Evolutionary conservation across 768 basidiomycete species (phyloP).

Genomic region (Agrocybe praecox): DNA sequence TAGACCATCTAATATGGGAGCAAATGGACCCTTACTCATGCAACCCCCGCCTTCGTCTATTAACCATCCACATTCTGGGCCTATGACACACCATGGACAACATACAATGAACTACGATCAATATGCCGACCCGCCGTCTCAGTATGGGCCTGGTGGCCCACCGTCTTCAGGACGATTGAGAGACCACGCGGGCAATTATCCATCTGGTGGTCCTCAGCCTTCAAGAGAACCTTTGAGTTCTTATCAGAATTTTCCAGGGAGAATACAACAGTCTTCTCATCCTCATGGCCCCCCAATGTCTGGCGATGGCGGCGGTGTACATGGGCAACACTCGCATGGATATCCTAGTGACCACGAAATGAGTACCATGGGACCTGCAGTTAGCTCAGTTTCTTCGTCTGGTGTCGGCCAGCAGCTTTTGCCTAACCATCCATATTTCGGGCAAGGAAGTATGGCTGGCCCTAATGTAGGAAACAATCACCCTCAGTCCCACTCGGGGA

Average conservation of each 20-base stretch:
- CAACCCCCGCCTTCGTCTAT: constrained; percentile 9
- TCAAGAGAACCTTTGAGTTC: constrained; percentile 11
- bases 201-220: constrained; percentile 8
- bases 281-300: constrained; percentile 14
- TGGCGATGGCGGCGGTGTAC: neutral
- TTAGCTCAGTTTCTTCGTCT: constrained; percentile 10
- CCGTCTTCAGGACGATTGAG: constrained; percentile 14
- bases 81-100: constrained; percentile 11
- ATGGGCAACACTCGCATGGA: constrained; percentile 13
- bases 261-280: constrained; percentile 4
- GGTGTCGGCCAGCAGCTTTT: constrained; percentile 26
- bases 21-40: constrained; percentile 16
- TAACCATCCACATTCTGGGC: constrained; percentile 15
- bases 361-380: constrained; percentile 17
- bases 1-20: constrained; percentile 13
- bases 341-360: constrained; percentile 28
- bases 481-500: constrained; percentile 6
- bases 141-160: constrained; percentile 13
- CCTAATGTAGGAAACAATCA: constrained; percentile 15
- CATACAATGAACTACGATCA: constrained; percentile 22
- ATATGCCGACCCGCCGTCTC: constrained; percentile 13
- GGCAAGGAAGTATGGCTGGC: constrained; percentile 23
- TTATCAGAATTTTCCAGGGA: constrained; percentile 9
- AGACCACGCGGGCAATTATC: constrained; percentile 11
- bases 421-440: constrained; percentile 37